Base-by-base conservation (phyloP, 2,329 filamentous ascomycete species). In the Elsinoe arachidis region DNA sequence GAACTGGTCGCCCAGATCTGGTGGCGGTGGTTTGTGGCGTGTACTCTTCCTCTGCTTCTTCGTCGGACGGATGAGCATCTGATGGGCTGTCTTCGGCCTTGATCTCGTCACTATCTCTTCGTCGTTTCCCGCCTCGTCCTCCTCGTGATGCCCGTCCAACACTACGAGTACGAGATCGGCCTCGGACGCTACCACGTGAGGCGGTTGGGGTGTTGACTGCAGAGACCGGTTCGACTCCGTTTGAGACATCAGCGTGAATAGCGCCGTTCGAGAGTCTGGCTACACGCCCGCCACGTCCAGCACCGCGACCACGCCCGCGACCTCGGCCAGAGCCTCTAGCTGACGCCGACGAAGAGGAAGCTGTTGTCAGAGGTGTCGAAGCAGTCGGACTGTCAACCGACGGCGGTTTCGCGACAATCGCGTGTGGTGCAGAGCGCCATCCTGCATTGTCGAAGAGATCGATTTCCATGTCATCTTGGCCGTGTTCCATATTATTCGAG, bases 1-100 rank as follows among this genome's bases (percentile, higher is more conserved):
- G 83, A 35, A 90, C 80, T 59, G 85, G 82, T 60, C 88, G 81
- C 37, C 88, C 88, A 17, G 86, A 91, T 67, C 89, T 88, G 9
- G 87, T 90, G 67, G 81, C 84, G 30, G 83, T 87, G 2, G 81
- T 78, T 15, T 81, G 73, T 17, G 78, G 77, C 7, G 79, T 80
- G 61, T 80, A 76, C 49, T 63, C 65, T 41, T 66, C 67, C 44
- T 65, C 65, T 3, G 66, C 65, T 10, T 54, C 60, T 10, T 57
- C 69, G 37, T 72, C 72, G 10, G 73, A 73, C 2, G 72, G 67
- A 55, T 72, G 68, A 7, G 69, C 73, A 54, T 73, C 72, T 51
- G 69, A 63, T 19, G 69, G 68, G 39, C 65, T 64, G 33, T 65
- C 61, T 15, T 66, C 64, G 10, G 59, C 57, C 23, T 49, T 63